Percentiles rank a stretch among this genome's conserved stretches.
These are phyloP conservation scores for Ceratocystis huliohia DNA, from an alignment of 2,329 filamentous ascomycete species.

Conservation along the genomic window DNA sequence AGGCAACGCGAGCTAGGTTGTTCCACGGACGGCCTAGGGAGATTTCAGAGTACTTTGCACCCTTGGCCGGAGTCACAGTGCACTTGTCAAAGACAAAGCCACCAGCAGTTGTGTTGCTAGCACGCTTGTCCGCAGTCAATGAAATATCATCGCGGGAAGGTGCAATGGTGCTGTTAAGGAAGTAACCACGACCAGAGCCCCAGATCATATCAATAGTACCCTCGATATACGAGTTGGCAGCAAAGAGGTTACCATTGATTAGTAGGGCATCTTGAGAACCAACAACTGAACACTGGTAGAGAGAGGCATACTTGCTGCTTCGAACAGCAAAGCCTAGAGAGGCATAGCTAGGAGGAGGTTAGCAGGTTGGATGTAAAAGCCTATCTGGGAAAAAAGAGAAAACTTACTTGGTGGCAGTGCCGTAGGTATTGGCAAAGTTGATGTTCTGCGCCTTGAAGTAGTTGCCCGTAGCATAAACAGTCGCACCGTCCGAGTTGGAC, in stretches of 20 bases:
- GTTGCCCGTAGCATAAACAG: slow-evolving; percentile 34
- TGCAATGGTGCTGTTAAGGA: slow-evolving; percentile 29
- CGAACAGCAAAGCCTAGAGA: slow-evolving; percentile 26
- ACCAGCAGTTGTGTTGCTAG: slow-evolving; percentile 28
- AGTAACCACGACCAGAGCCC: slow-evolving; percentile 30
- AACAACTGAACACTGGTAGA: slow-evolving; percentile 34
- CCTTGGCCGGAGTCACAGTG: slow-evolving; percentile 22
- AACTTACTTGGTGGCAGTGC: slow-evolving; percentile 1
- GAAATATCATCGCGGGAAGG: slow-evolving; percentile 26
- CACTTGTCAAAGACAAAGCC: slow-evolving; percentile 30
- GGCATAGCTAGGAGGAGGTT: slow-evolving; percentile 34
- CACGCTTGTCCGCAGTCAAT: slow-evolving; percentile 30
- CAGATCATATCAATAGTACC: slow-evolving; percentile 35
- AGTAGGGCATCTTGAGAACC: slow-evolving; percentile 41
- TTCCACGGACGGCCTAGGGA: slow-evolving; percentile 37
- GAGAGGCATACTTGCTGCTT: slow-evolving; percentile 11
- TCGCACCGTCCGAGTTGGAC: slow-evolving; percentile 41
- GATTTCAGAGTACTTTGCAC: slow-evolving; percentile 29
- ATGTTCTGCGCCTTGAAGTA: slow-evolving; percentile 51
- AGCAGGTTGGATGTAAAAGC: slow-evolving; percentile 27
- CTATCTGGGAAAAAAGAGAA: slow-evolving; percentile 23
- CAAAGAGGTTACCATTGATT: slow-evolving; percentile 36
- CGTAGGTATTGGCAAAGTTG: slow-evolving; percentile 36
- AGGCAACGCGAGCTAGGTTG: slow-evolving; percentile 36
- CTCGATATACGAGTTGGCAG: slow-evolving; percentile 33